These are phyloP conservation scores for Citrus australasica DNA, from an alignment of 345 rosid species.

Conservation along the genomic window DNA sequence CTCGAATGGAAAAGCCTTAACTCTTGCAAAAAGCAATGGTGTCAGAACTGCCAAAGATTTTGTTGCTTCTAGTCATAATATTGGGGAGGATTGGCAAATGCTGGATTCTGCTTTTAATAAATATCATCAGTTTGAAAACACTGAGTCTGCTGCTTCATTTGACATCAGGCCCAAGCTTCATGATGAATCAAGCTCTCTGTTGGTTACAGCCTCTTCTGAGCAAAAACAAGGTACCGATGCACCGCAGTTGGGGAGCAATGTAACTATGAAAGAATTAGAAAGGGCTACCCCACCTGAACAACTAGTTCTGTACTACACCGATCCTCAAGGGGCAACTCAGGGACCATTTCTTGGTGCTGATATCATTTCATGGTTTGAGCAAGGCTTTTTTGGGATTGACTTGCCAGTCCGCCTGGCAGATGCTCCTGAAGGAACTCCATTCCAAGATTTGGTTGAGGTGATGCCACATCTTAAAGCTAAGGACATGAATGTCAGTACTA, in stretches of 20 bases:
- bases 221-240: constrained; percentile 14
- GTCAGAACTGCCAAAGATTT: constrained; percentile 17
- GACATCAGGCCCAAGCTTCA: constrained; percentile 30
- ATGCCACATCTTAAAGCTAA: constrained; percentile 53
- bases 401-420: constrained; percentile 72
- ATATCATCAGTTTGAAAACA: constrained; percentile 11
- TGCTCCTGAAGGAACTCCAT: constrained; percentile 80
- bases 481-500: constrained; percentile 16
- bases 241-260: constrained; percentile 12
- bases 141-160: constrained; percentile 18
- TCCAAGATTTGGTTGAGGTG: constrained; percentile 57
- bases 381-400: constrained; percentile 90
- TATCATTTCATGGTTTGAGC: constrained; percentile 85
- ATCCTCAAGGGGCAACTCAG: constrained; percentile 82
- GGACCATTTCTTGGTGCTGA: constrained; percentile 88
- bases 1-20: neutral
- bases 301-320: constrained; percentile 62
- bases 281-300: constrained; percentile 46
- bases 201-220: constrained; percentile 23
- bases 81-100: constrained; percentile 22
- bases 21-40: constrained; percentile 6
- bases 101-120: constrained; percentile 15
- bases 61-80: constrained; percentile 10
- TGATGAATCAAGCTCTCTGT: constrained; percentile 38
- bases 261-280: constrained; percentile 19